A percentile compares a stretch with the other conserved stretches of the same genome.
Conservation (phyloP, 176 grass and related monocot genomes). For the Lolium multiflorum region DNA sequence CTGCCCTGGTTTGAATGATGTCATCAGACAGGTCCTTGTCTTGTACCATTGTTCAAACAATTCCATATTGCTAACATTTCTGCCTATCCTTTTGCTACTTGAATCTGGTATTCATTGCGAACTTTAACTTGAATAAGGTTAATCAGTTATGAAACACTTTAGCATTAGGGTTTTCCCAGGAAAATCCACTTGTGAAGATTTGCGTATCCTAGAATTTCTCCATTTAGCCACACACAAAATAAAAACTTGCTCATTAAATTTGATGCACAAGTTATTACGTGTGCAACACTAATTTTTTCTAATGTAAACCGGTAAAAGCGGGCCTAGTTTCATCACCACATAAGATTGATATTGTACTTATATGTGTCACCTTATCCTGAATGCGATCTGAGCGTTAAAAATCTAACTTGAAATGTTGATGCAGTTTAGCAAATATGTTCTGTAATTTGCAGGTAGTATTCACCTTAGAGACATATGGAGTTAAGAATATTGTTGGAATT, state of each 20-base stretch:
- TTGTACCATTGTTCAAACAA: conserved; percentile 29
- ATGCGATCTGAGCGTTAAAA: not conserved
- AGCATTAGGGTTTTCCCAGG: not conserved
- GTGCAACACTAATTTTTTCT: not conserved
- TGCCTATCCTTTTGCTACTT: not conserved
- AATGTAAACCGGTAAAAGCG: conserved; percentile 4
- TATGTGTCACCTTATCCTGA: conserved; percentile 2
- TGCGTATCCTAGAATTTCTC: conserved; percentile 27
- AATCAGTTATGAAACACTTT: not conserved
- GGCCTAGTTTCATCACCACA: not conserved
- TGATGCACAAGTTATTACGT: not conserved
- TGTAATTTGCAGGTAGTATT: conserved; percentile 57
- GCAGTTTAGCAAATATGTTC: not conserved
- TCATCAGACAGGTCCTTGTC: conserved; percentile 77
- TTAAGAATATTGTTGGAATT: conserved; percentile 94
- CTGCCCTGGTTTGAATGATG: conserved; percentile 95
- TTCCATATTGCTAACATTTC: conserved; percentile 5
- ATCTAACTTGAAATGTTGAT: not conserved
- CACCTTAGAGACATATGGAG: conserved; percentile 92
- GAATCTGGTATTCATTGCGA: not conserved
- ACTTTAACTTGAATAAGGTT: conserved; percentile 32
- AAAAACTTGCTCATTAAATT: conserved; percentile 13
- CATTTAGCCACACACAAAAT: not conserved
- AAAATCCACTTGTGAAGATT: not conserved
- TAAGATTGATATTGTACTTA: conserved; percentile 1